Conservation (phyloP, 352 stramenopile genomes). For the Elongisporangium undulatum region DNA sequence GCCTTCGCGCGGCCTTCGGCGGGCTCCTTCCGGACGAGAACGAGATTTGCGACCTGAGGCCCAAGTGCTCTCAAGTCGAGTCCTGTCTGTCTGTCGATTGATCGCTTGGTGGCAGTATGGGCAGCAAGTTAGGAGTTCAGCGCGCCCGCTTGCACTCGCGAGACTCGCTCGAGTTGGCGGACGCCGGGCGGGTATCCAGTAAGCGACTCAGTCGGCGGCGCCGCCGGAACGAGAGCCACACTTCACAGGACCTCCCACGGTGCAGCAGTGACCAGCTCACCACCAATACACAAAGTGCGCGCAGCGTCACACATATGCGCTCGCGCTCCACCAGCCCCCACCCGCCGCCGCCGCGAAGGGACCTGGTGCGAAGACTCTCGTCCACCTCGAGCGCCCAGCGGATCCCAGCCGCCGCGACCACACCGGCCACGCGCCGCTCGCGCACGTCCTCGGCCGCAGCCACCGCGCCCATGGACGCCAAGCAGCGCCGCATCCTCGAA, state of each 20-base stretch:
- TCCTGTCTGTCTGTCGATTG: neutral
- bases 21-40: neutral
- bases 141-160: neutral
- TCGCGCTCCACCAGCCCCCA: neutral
- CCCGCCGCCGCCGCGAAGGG: neutral
- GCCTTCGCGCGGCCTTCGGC: neutral
- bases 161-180: neutral
- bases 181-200: neutral
- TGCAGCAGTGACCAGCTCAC: neutral
- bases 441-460: neutral
- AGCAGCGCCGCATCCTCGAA: constrained; percentile 30
- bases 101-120: neutral
- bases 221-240: neutral
- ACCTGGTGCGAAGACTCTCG: neutral
- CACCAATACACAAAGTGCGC: neutral
- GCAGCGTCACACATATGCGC: neutral
- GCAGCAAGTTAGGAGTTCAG: neutral
- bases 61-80: neutral
- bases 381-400: neutral
- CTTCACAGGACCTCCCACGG: neutral
- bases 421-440: neutral
- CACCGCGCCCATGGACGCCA: neutral
- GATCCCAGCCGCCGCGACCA: neutral
- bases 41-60: neutral
- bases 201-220: neutral